Evolutionary conservation across 192 early-diverging fungal genomes (phyloP).

Genomic region (Phycomyces blakesleeanus): DNA sequence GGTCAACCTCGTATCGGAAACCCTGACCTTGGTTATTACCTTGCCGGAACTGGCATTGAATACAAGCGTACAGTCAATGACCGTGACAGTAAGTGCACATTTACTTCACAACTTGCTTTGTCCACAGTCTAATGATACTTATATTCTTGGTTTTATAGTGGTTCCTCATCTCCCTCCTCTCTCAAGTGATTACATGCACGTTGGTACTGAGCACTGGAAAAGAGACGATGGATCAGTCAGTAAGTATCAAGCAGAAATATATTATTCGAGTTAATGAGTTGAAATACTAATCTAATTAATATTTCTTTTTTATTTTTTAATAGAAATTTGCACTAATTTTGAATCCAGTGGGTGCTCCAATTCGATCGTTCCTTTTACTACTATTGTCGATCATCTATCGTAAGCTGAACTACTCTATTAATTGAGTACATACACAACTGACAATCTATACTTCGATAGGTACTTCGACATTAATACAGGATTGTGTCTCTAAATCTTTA

Average conservation of each 20-base stretch:
- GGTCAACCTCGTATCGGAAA: conserved; percentile 24
- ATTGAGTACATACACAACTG: background rate
- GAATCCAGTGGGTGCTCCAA: conserved; percentile 19
- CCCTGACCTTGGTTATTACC: conserved; percentile 17
- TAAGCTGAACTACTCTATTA: background rate
- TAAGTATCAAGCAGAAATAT: background rate
- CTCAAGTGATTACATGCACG: conserved; percentile 15
- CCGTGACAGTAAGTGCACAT: conserved; percentile 18
- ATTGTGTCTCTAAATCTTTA: conserved; percentile 19
- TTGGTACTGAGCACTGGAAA: conserved; percentile 25
- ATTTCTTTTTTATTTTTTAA: background rate
- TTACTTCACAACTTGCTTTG: background rate
- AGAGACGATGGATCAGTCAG: background rate
- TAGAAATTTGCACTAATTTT: conserved; percentile 16
- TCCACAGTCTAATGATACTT: background rate
- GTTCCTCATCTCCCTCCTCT: conserved; percentile 21
- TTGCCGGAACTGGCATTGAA: conserved; percentile 14
- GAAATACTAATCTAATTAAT: too few relatives aligned
- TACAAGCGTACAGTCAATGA: conserved; percentile 20
- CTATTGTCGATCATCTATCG: conserved; percentile 17
- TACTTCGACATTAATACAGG: conserved; percentile 8
- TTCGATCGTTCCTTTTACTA: conserved; percentile 18
- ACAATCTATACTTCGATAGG: background rate
- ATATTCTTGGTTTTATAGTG: conserved; percentile 2
- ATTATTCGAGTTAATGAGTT: background rate